Percentiles rank a stretch among this genome's conserved stretches.
phyloP scores from a whole-genome alignment of 208 protist genomes.

The Balamuthia mandrillaris region DNA sequence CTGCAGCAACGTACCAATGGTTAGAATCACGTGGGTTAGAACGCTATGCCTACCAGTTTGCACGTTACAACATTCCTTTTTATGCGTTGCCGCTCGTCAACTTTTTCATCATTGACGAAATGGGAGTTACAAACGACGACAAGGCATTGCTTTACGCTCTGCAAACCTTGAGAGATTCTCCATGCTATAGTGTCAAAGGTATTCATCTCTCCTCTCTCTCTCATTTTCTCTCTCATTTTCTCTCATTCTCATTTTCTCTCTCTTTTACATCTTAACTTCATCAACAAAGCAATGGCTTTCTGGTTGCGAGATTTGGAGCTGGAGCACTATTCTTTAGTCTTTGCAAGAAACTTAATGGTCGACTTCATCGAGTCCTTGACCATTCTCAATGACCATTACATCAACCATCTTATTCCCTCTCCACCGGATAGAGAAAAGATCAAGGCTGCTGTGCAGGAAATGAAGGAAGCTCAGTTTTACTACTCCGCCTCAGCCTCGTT shows the following conservation, averaged over 20 bases:
- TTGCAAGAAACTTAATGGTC: conserved; percentile 36
- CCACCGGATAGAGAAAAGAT: conserved; percentile 23
- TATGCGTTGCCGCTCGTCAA: conserved; percentile 41
- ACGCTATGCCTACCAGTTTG: conserved; percentile 34
- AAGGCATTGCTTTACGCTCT: conserved; percentile 26
- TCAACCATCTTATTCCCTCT: not conserved
- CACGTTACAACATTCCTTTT: conserved; percentile 27
- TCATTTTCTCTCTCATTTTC: not conserved
- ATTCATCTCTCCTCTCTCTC: not conserved
- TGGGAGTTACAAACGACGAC: conserved; percentile 40
- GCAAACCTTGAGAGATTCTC: conserved; percentile 23
- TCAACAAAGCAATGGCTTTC: not conserved
- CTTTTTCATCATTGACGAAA: conserved; percentile 49
- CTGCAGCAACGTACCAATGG: conserved; percentile 11
- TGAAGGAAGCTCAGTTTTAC: conserved; percentile 41
- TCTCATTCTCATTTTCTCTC: not conserved
- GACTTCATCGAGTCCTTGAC: conserved; percentile 40
- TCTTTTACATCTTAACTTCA: not conserved
- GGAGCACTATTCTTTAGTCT: conserved; percentile 24
- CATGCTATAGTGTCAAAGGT: conserved; percentile 29
- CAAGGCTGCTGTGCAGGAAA: not conserved
- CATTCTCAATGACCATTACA: conserved; percentile 36
- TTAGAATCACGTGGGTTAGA: not conserved
- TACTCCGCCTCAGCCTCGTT: conserved; percentile 26
- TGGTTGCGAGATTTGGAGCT: conserved; percentile 30